Evolutionary conservation across 495 filamentous ascomycete genomes (phyloP).

Genomic region (Neurospora sp.): DNA sequence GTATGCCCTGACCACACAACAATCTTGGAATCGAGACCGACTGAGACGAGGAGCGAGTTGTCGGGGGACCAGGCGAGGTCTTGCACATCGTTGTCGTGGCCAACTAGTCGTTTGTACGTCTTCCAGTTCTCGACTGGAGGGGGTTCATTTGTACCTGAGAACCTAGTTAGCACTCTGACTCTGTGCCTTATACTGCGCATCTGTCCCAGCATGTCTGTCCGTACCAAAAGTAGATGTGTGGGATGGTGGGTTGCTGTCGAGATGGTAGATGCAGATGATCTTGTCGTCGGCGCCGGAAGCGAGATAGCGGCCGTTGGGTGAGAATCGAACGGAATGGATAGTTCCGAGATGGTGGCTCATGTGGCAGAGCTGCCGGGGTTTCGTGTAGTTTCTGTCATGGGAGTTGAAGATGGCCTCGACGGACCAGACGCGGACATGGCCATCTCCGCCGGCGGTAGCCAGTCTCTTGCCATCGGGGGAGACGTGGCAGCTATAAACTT

Average conservation of each 20-base stretch:
- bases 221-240: constrained; percentile 66
- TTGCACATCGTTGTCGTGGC: constrained; percentile 97
- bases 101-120: constrained; percentile 80
- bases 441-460: constrained; percentile 93
- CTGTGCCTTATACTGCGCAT: constrained; percentile 1
- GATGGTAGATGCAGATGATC: constrained; percentile 89
- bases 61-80: constrained; percentile 96
- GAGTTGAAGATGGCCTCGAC: constrained; percentile 84
- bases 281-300: constrained; percentile 97
- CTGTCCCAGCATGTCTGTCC: constrained; percentile 8
- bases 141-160: constrained; percentile 71
- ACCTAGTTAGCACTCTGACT: constrained; percentile 13
- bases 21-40: constrained; percentile 93
- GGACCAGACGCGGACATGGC: constrained; percentile 95
- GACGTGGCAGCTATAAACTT: constrained; percentile 95
- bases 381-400: constrained; percentile 52
- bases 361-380: constrained; percentile 89
- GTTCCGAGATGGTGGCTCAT: constrained; percentile 98
- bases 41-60: constrained; percentile 89
- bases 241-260: constrained; percentile 71
- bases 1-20: constrained; percentile 97
- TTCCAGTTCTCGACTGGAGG: constrained; percentile 96
- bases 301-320: constrained; percentile 82
- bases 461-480: constrained; percentile 87
- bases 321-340: constrained; percentile 93